Conservation (phyloP, 495 filamentous ascomycete genomes). For the Podospora appendiculata region DNA sequence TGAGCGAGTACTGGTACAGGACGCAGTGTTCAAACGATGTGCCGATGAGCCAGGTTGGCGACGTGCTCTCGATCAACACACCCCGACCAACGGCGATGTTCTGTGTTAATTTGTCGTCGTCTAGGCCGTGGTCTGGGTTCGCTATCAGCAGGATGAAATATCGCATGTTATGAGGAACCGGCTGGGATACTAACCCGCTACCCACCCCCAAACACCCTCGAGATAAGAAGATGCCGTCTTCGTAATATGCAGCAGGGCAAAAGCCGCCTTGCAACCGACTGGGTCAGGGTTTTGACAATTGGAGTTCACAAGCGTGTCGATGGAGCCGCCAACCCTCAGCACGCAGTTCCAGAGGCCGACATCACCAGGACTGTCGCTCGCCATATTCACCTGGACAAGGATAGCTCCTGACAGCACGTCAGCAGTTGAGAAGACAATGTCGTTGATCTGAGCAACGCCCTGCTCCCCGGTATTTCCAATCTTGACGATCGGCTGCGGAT, state of each 20-base stretch:
- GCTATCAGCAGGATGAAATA: background rate
- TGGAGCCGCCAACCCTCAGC: slow-evolving; percentile 50
- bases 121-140: slow-evolving; percentile 39
- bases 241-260: slow-evolving; percentile 41
- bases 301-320: slow-evolving; percentile 35
- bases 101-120: slow-evolving; percentile 22
- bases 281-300: slow-evolving; percentile 27
- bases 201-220: slow-evolving; percentile 54
- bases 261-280: slow-evolving; percentile 42
- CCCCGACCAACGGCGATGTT: slow-evolving; percentile 45
- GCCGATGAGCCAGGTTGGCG: slow-evolving; percentile 52
- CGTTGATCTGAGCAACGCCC: slow-evolving; percentile 50
- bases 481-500: slow-evolving; percentile 47
- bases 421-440: slow-evolving; percentile 46
- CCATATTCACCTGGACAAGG: slow-evolving; percentile 42
- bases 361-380: slow-evolving; percentile 33
- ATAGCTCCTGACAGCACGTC: slow-evolving; percentile 45
- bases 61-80: slow-evolving; percentile 37
- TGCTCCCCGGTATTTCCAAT: slow-evolving; percentile 47
- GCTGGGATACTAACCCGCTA: slow-evolving; percentile 6
- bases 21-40: slow-evolving; percentile 63
- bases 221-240: slow-evolving; percentile 42
- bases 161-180: no score
- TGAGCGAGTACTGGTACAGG: slow-evolving; percentile 66
- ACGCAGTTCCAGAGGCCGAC: slow-evolving; percentile 51